Conservation (phyloP, 1,284 basidiomycete species). For the Kalmanozyma brasiliensis region DNA sequence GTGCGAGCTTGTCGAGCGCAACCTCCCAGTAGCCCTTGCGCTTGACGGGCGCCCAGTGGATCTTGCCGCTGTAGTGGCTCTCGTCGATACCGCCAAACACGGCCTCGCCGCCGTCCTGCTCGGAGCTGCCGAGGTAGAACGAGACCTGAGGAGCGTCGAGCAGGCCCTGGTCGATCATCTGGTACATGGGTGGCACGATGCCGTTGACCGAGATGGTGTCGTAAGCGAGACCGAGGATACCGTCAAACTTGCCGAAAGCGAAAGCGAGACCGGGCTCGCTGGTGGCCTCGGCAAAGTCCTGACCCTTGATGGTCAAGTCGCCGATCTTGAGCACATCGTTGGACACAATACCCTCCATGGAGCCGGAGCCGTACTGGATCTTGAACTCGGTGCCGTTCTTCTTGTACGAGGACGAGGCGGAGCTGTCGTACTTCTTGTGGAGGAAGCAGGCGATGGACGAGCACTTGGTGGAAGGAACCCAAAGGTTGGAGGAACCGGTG, state of each 20-base stretch:
- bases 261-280: conserved; percentile 97
- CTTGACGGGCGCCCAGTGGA: conserved; percentile 89
- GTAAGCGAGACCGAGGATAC: conserved; percentile 93
- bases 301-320: conserved; percentile 79
- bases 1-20: conserved; percentile 69
- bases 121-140: conserved; percentile 90
- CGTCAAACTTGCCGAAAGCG: conserved; percentile 89
- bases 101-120: conserved; percentile 90
- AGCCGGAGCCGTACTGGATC: conserved; percentile 96
- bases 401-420: conserved; percentile 85
- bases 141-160: conserved; percentile 89
- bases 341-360: conserved; percentile 95
- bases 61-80: conserved; percentile 81
- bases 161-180: conserved; percentile 85
- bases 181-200: conserved; percentile 94
- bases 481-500: conserved; percentile 90
- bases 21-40: conserved; percentile 93
- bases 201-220: conserved; percentile 96
- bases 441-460: conserved; percentile 98
- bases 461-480: conserved; percentile 89
- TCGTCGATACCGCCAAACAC: conserved; percentile 91
- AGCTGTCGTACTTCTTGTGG: conserved; percentile 90
- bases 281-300: conserved; percentile 95
- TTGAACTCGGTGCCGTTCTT: conserved; percentile 89
- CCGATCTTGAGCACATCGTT: conserved; percentile 85